Conservation (phyloP, 257 asterid species). For the Nicotiana obtusifolia region DNA sequence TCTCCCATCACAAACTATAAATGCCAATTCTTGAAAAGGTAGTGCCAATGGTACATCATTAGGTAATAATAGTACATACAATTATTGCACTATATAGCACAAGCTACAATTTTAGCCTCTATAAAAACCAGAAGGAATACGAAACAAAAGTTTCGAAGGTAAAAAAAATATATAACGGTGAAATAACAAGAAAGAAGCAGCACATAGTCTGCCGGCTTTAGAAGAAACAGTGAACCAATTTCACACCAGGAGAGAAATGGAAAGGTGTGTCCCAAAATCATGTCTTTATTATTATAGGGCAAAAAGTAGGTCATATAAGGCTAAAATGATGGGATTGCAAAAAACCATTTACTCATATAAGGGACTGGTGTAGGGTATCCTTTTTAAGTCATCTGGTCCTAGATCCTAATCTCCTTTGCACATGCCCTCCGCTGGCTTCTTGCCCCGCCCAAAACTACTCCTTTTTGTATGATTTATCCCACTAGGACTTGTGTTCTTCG, state of each 20-base stretch:
- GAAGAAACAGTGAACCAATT: constrained; percentile 3
- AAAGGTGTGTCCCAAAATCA: constrained; percentile 1
- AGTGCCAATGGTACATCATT: background rate
- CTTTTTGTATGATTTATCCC: background rate
- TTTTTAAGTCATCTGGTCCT: constrained; percentile 49
- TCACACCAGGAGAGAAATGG: constrained; percentile 1
- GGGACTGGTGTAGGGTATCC: constrained; percentile 13
- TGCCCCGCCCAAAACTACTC: constrained; percentile 12
- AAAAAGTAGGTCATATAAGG: constrained; percentile 7
- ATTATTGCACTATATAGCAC: background rate
- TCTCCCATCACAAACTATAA: background rate
- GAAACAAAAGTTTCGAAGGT: too few species aligned
- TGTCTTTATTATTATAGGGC: constrained; percentile 13
- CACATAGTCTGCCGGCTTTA: constrained; percentile 10
- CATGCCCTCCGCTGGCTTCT: constrained; percentile 40
- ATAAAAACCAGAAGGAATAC: too few species aligned
- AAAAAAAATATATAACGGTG: background rate
- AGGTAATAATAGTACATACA: background rate
- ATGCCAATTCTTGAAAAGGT: background rate
- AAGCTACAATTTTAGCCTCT: too few species aligned
- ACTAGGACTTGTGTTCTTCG: background rate
- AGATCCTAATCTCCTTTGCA: constrained; percentile 32
- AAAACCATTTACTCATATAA: background rate
- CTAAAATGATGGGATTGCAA: background rate
- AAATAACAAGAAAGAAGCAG: background rate